Evolutionary conservation across 768 basidiomycete genomes (phyloP).

Genomic region (Tricholoma bakamatsutake): DNA sequence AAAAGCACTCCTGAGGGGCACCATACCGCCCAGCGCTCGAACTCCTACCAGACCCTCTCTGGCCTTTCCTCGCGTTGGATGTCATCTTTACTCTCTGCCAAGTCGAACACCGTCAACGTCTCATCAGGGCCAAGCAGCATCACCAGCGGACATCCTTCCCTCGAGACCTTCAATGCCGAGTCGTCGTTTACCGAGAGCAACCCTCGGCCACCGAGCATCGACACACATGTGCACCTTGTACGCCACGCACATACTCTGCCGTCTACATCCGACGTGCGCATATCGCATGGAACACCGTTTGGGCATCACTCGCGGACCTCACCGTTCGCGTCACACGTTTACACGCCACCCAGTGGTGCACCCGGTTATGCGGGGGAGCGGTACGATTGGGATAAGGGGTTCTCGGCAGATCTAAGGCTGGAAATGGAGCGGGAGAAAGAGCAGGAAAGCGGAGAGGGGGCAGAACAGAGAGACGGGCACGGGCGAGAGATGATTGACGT

Average conservation of each 20-base stretch:
- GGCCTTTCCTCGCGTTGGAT: conserved; percentile 46
- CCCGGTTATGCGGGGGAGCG: conserved; percentile 70
- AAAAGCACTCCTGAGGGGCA: background rate
- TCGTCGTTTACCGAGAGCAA: background rate
- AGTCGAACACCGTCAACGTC: background rate
- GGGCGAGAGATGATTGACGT: conserved; percentile 14
- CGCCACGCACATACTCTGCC: conserved; percentile 6
- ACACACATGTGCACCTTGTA: conserved; percentile 3
- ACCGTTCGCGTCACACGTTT: conserved; percentile 36
- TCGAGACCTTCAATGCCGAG: conserved; percentile 16
- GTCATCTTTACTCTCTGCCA: conserved; percentile 33
- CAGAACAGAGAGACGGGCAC: conserved; percentile 10
- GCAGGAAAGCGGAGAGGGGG: conserved; percentile 1
- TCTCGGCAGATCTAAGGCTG: conserved; percentile 39
- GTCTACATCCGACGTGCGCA: conserved; percentile 9
- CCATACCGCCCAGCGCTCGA: conserved; percentile 9
- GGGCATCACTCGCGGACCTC: conserved; percentile 22
- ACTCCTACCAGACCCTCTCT: conserved; percentile 37
- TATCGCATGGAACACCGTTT: conserved; percentile 49
- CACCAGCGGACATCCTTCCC: conserved; percentile 4
- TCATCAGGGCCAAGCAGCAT: background rate
- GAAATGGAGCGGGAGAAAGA: conserved; percentile 26
- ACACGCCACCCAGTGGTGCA: conserved; percentile 51
- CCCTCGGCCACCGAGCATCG: conserved; percentile 6
- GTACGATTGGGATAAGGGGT: conserved; percentile 65